Evolutionary conservation across 164 flowering plant species (phyloP), one percentile per base, ranked within the genome.

Genomic region (Brasenia schreberi): DNA sequence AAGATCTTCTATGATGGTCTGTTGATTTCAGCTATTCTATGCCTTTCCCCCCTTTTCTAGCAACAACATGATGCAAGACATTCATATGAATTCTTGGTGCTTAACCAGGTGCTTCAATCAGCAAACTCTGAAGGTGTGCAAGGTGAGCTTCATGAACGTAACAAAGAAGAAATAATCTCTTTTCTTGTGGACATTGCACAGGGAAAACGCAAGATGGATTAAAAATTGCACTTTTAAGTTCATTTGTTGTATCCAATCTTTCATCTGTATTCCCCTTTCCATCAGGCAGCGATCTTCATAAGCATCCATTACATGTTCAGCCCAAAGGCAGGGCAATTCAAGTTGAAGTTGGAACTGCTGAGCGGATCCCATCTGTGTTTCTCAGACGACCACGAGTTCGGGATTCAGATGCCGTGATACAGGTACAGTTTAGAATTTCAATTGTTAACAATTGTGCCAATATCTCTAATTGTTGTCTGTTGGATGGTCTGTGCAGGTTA

Each of bases 321-420:
- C 79, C 76, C 59, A 81, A 67, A 69, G 87, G 90, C 62, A 81
- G 82, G 74, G 81, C 80, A 64, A 85, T 88, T 68, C 81, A 75
- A 69, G 87, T 88, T 67, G 85, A 84, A 74, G 83, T 70, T 5
- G 67, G 89, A 44, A 67, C 45, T 61, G 66, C 70, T 69, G 90
- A 88, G 65, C 84, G 86, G 5, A 78, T 43, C 66, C 78, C 87
- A 63, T 78, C 89, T 33, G 77, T 78, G 76, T 83, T 78, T 71
- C 42, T 77, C 43, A 76, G 78, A 69, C 79, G 74, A 52, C 77
- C 81, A 23, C 69, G 76, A 65, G 58, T 44, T 73, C 69, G 76
- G 70, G 87, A 85, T 78, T 74, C 85, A 56, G 88, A 82, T 81
- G 93, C 81, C 70, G 87, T 87, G 63, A 85, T 87, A 78, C 80